Percentiles rank a stretch among this genome's conserved stretches.
These are phyloP conservation scores for Vicia villosa DNA, from an alignment of 306 rosid genomes.

Conservation along the genomic window DNA sequence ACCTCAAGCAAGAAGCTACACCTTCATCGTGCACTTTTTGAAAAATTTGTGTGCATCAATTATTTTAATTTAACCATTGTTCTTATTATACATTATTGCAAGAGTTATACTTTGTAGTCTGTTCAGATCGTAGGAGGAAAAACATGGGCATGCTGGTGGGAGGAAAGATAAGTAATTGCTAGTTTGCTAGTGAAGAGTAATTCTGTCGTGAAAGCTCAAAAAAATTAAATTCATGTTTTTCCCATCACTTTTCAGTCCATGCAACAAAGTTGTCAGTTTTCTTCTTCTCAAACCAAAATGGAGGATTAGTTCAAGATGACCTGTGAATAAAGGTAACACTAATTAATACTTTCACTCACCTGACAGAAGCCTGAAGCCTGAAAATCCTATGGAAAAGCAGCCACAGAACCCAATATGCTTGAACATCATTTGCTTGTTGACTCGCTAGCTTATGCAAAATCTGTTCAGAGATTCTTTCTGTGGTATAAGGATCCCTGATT, in stretches of 20 bases:
- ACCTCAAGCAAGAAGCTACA: constrained; percentile 10
- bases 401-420: constrained; percentile 93
- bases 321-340: constrained; percentile 29
- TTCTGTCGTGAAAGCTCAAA: background rate
- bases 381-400: constrained; percentile 59
- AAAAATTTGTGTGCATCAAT: constrained; percentile 8
- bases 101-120: background rate
- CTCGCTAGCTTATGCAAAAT: constrained; percentile 72
- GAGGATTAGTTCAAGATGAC: constrained; percentile 19
- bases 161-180: background rate
- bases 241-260: background rate
- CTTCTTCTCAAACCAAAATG: constrained; percentile 29
- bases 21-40: constrained; percentile 1
- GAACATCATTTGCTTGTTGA: constrained; percentile 61
- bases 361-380: constrained; percentile 57
- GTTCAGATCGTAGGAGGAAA: constrained; percentile 1
- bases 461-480: constrained; percentile 84
- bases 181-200: background rate
- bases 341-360: constrained; percentile 55
- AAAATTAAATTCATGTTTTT: background rate
- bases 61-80: constrained; percentile 2
- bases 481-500: constrained; percentile 66
- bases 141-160: background rate
- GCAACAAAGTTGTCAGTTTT: background rate
- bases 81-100: constrained; percentile 3